phyloP scores from a whole-genome alignment of 2,329 filamentous ascomycete species.

The Grosmannia serpens region DNA sequence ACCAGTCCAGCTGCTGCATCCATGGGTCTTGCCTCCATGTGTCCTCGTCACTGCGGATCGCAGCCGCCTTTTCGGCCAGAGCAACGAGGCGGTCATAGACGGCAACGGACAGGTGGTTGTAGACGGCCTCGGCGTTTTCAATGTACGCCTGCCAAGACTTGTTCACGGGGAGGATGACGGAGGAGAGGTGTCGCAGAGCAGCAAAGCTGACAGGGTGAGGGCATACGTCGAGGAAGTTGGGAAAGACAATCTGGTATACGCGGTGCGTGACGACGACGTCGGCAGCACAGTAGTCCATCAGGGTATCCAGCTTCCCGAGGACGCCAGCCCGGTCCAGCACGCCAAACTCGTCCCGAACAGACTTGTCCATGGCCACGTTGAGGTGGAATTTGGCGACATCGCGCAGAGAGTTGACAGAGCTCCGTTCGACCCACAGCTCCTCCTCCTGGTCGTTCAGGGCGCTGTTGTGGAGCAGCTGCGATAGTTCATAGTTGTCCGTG shows the following conservation, averaged over 20 bases:
- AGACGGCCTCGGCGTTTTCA: conserved; percentile 72
- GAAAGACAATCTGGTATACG: conserved; percentile 90
- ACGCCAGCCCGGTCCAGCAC: conserved; percentile 65
- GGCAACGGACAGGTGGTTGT: conserved; percentile 62
- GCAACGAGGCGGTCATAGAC: conserved; percentile 64
- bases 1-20: conserved; percentile 91
- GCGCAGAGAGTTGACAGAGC: conserved; percentile 86
- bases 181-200: conserved; percentile 81
- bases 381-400: conserved; percentile 97
- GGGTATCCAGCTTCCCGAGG: conserved; percentile 59
- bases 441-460: conserved; percentile 73
- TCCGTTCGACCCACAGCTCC: conserved; percentile 89
- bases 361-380: conserved; percentile 82
- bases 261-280: conserved; percentile 89
- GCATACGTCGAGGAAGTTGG: conserved; percentile 77
- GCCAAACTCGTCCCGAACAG: conserved; percentile 74
- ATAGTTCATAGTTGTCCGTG: conserved; percentile 59
- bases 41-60: conserved; percentile 56
- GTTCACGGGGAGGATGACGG: conserved; percentile 85
- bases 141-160: conserved; percentile 81
- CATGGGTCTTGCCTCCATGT: conserved; percentile 75
- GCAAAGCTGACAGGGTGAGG: conserved; percentile 97
- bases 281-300: conserved; percentile 88
- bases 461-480: conserved; percentile 56
- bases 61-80: conserved; percentile 66